Evolutionary conservation across 1,284 basidiomycete species (phyloP), one percentile per base, ranked within the genome.

Genomic region (Somion occarium): DNA sequence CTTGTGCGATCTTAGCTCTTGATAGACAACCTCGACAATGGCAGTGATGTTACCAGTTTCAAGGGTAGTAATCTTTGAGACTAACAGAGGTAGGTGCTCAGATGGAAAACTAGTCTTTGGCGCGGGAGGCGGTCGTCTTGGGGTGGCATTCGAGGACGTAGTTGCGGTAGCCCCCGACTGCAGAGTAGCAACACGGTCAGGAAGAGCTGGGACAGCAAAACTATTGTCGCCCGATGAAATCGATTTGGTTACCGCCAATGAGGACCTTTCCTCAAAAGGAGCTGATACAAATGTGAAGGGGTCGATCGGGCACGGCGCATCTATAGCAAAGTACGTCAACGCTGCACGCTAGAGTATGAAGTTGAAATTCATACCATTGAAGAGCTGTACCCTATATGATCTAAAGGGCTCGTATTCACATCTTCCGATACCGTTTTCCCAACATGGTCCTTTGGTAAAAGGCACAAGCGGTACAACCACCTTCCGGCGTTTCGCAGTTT

Each of bases 381-480:
- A 79, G 18, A 91, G 66, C 55, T 85, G 83, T 56, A 93, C 84
- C 51, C 78, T 76, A 61, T 90, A 90, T 24, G 74, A 65, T 38
- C 76, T 75, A 64, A 93, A 88, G 4, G 80, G 74, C 48, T 81
- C 79, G 54, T 84, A 81, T 45, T 75, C 69, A 63, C 82, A 83
- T 19, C 75, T 65, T 1, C 85, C 85, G 50, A 91, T 71, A 9
- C 63, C 64, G 1, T 72, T 65, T 63, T 93, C 91, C 81, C 83
- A 91, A 54, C 74, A 78, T 23, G 90, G 88, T 1, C 91, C 91
- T 65, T 85, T 90, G 11, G 77, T 71, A 61, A 87, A 86, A 5
- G 91, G 83, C 3, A 91, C 77, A 15, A 93, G 76, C 1, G 87
- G 85, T 4, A 86, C 74, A 22, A 89, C 81, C 3, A 85, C 76